Conservation (phyloP, 2,329 filamentous ascomycete genomes). For the Paecilomyces formosus region DNA sequence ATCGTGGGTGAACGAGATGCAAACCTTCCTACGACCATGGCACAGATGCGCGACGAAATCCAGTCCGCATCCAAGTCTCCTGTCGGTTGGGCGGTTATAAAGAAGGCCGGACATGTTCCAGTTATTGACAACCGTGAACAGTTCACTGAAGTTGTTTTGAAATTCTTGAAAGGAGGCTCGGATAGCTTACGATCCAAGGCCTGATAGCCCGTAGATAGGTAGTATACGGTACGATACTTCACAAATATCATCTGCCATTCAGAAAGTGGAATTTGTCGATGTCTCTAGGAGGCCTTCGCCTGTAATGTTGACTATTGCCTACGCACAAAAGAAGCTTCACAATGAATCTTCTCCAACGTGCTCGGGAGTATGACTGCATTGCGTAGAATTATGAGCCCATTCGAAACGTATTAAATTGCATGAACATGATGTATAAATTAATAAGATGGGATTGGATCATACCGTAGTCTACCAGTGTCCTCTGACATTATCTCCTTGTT, state of each 20-base stretch:
- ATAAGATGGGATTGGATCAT: too few relatives aligned
- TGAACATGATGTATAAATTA: too few relatives aligned
- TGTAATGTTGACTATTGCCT: neutral
- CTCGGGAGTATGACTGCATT: neutral
- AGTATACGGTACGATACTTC: neutral
- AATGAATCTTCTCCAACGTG: neutral
- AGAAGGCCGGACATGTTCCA: constrained; percentile 31
- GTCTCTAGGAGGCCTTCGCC: neutral
- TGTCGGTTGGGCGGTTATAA: constrained; percentile 29
- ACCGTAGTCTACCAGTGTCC: too few relatives aligned
- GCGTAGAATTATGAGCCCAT: neutral
- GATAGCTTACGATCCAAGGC: neutral
- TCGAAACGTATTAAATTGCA: too few relatives aligned
- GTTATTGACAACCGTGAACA: constrained; percentile 32
- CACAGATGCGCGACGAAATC: constrained; percentile 28
- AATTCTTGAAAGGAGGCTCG: neutral
- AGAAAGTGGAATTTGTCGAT: neutral
- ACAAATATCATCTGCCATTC: neutral
- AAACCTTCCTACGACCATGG: constrained; percentile 34
- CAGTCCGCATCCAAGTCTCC: constrained; percentile 19
- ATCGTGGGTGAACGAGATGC: constrained; percentile 38
- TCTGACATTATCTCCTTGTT: neutral
- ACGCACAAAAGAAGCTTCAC: neutral
- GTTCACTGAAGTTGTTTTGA: constrained; percentile 20
- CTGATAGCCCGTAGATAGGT: neutral